Evolutionary conservation across 208 protist species (phyloP), one percentile per base, ranked within the genome.

Genomic region (Trypanosoma rangeli): DNA sequence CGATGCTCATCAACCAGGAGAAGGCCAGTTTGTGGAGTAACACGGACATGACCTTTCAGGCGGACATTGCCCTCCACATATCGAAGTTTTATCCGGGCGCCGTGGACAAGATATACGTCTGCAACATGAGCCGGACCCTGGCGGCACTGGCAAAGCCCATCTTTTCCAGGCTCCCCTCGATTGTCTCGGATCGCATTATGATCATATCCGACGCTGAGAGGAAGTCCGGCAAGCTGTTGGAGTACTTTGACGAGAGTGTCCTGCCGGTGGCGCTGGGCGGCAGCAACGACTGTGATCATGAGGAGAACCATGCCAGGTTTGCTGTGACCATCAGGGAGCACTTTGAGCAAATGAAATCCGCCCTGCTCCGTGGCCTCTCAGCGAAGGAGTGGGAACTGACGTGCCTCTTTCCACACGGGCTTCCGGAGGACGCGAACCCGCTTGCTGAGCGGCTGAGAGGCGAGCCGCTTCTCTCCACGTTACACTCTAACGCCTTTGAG

Each of bases 331-430:
- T 79, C 61, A 48, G 56, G 44, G 62, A 74, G 24, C 53, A 79
- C 42, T 79, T 70, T 52, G 29, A 64, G 15, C 48, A 73, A 52
- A 49, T 79, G 50, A 49, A 65, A n/a, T 68, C 68, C 7, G 26
- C 68, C 18, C 1, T 57, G n/a, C 52, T 55, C 1, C 65, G 68
- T 31, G 75, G 75, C 8, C n/a, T 70, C 3, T 60, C 57, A n/a
- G 69, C 76, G 39, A 80, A 80, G 69, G 75, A 80, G 61, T 80
- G 75, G 75, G 75, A 79, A 53, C 54, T 79, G 20, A 61, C 73
- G 53, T 52, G 50, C 26, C 28, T 79, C 28, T 70, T 66, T 60
- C 50, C 55, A 15, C 31, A 76, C n/a, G 66, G 57, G 5, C 44
- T 71, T 0, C 66, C 57, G 16, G 66, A 62, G 20, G 44, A 63